Percentiles rank a stretch among this genome's conserved stretches.
Evolutionary conservation across 177 flowering plant genomes (phyloP).

Genomic region (Telopea speciosissima): DNA sequence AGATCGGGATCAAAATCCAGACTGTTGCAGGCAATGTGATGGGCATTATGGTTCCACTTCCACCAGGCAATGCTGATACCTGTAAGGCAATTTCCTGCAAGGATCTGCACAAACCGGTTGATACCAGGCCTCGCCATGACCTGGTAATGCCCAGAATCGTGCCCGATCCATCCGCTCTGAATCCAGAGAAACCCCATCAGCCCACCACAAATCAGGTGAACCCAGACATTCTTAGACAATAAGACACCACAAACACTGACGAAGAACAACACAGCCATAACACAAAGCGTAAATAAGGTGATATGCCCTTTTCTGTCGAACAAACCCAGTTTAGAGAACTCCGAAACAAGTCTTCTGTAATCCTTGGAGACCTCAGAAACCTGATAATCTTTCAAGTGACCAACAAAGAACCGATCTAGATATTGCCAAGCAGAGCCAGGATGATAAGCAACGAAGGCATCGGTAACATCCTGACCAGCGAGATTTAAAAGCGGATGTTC

Average conservation of each 20-base stretch:
- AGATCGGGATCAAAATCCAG: conserved; percentile 89
- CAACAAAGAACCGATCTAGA: conserved; percentile 61
- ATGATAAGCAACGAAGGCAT: conserved; percentile 84
- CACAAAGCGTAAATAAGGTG: conserved; percentile 21
- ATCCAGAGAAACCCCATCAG: conserved; percentile 77
- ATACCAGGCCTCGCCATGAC: conserved; percentile 38
- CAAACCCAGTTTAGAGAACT: conserved; percentile 55
- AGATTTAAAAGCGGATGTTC: conserved; percentile 51
- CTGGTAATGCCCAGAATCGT: conserved; percentile 86
- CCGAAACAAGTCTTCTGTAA: conserved; percentile 47
- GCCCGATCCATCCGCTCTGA: conserved; percentile 76
- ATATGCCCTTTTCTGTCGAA: conserved; percentile 81
- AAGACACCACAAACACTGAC: conserved; percentile 54
- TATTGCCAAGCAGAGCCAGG: conserved; percentile 75
- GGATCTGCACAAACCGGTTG: conserved; percentile 50
- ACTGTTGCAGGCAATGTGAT: conserved; percentile 81
- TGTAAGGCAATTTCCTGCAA: conserved; percentile 74
- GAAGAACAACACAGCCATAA: conserved; percentile 29
- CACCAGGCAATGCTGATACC: conserved; percentile 96
- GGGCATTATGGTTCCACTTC: conserved; percentile 96
- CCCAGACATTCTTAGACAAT: conserved; percentile 29
- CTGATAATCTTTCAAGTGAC: conserved; percentile 46
- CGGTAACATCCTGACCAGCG: conserved; percentile 86
- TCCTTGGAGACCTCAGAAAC: conserved; percentile 76
- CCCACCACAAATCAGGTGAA: conserved; percentile 47